Conservation (phyloP, 1,284 basidiomycete genomes). For the Anthracocystis walkeri region DNA sequence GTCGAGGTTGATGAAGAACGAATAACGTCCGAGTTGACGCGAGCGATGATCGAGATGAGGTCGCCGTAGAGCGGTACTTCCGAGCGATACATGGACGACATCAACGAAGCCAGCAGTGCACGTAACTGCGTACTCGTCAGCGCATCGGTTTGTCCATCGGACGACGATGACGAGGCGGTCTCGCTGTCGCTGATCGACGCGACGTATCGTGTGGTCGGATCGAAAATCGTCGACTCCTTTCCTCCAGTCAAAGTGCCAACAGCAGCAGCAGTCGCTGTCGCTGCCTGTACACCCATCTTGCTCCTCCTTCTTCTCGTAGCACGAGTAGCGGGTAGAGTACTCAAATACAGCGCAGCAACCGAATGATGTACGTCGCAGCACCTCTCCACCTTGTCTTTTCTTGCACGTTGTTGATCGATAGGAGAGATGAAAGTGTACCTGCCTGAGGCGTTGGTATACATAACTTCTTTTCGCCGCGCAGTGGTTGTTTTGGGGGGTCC, state of each 20-base stretch:
- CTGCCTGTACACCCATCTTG: neutral
- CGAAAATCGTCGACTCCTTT: neutral
- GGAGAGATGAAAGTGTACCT: constrained; percentile 13
- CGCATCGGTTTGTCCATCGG: neutral
- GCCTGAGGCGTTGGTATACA: constrained; percentile 3
- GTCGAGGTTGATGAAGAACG: neutral
- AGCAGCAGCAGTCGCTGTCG: neutral
- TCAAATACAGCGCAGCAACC: constrained; percentile 32
- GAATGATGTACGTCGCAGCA: constrained; percentile 47
- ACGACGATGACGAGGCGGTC: constrained; percentile 15
- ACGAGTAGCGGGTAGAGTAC: constrained; percentile 7
- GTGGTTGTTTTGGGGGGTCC: no score
- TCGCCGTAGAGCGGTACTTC: constrained; percentile 72
- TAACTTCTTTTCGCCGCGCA: constrained; percentile 1
- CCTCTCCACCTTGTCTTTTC: constrained; percentile 5
- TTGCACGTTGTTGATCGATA: neutral
- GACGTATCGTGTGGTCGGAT: neutral
- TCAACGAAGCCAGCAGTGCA: constrained; percentile 67
- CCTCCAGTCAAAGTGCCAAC: no score
- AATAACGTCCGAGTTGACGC: constrained; percentile 67
- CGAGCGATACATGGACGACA: constrained; percentile 70
- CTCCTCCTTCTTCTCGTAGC: neutral
- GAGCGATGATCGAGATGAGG: constrained; percentile 70
- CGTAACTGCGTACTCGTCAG: constrained; percentile 61
- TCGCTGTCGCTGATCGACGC: constrained; percentile 6